Base-by-base conservation (phyloP, 2,329 filamentous ascomycete genomes). In the Xylariaceae sp. region DNA sequence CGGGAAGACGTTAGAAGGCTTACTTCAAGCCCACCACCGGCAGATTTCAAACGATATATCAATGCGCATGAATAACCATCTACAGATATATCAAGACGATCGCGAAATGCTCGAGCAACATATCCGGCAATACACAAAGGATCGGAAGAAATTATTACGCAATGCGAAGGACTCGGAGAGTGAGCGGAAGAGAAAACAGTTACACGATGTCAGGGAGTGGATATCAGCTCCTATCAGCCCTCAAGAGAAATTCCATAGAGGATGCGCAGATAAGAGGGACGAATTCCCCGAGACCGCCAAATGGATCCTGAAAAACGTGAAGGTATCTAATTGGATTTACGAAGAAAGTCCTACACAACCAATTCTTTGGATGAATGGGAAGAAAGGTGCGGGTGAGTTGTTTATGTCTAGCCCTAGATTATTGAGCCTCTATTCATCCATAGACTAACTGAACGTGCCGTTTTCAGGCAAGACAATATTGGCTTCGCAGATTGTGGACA, bases 381-480 rank as follows among this genome's bases (percentile, higher is more conserved):
- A 65, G 24, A 67, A 64, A n/a, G 72, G 72, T 8, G 52, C 62
- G 61, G 73, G 74, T 55, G 70, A 68, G 55, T 69, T 59, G 6
- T 15, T 2, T 15, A 3, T 30, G 24, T 21, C 15, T 8, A 21
- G 4, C 23, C n/a, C 10, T 27, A 7, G 6, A n/a, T n/a, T n/a
- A n/a, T 40, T 18, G 3, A 9, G 20, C 33, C 16, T 27, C 16
- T 7, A 8, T 6, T 16, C 11, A 4, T n/a, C 9, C 15, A 30
- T 41, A 35, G 6, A 9, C 13, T 44, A 13, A 29, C 26, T 42
- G 24, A 46, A 29, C n/a, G 13, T 6, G 18, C 13, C 15, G n/a
- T 33, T 3, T 9, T 0, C 36, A 75, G 74, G 75, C 2, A 78
- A 78, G 63, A 73, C 74, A 0, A 60, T 76, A 6, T 65, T 78